phyloP scores from a whole-genome alignment of 2,329 filamentous ascomycete species.

The Rachicladosporium sp. region DNA sequence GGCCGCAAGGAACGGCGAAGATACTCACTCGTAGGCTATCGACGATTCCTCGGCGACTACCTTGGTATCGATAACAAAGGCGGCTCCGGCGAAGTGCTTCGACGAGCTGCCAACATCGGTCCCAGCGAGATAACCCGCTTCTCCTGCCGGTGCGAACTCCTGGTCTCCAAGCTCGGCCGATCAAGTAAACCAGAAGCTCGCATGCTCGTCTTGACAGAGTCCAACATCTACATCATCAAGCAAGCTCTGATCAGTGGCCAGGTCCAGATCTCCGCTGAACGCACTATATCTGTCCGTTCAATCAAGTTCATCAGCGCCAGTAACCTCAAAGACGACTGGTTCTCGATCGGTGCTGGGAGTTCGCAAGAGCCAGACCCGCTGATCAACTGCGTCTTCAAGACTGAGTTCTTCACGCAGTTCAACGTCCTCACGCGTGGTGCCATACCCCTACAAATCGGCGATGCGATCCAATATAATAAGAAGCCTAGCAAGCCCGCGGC shows the following conservation, averaged over 20 bases:
- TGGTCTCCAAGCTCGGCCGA: conserved; percentile 90
- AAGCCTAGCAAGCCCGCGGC: conserved; percentile 85
- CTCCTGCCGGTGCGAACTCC: conserved; percentile 77
- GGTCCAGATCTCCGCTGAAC: conserved; percentile 67
- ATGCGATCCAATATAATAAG: conserved; percentile 88
- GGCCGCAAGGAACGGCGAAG: conserved; percentile 82
- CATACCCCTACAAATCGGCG: conserved; percentile 70
- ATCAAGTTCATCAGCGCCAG: conserved; percentile 82
- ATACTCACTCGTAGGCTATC: conserved; percentile 81
- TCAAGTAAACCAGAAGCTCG: conserved; percentile 88
- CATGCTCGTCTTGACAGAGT: conserved; percentile 61
- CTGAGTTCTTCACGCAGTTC: conserved; percentile 91
- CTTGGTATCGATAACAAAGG: conserved; percentile 70
- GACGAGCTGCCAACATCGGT: conserved; percentile 57
- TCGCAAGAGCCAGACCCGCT: conserved; percentile 88
- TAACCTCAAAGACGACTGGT: conserved; percentile 86
- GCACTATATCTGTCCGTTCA: conserved; percentile 67
- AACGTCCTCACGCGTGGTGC: conserved; percentile 56
- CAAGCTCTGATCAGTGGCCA: conserved; percentile 75
- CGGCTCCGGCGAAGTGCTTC: conserved; percentile 71
- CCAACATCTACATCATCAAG: conserved; percentile 74
- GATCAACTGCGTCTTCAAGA: conserved; percentile 88
- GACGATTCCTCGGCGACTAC: conserved; percentile 90
- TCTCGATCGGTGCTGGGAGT: conserved; percentile 80
- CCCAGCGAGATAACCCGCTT: conserved; percentile 69